phyloP scores from a whole-genome alignment of 352 stramenopile genomes.

The Pythium angustatum region DNA sequence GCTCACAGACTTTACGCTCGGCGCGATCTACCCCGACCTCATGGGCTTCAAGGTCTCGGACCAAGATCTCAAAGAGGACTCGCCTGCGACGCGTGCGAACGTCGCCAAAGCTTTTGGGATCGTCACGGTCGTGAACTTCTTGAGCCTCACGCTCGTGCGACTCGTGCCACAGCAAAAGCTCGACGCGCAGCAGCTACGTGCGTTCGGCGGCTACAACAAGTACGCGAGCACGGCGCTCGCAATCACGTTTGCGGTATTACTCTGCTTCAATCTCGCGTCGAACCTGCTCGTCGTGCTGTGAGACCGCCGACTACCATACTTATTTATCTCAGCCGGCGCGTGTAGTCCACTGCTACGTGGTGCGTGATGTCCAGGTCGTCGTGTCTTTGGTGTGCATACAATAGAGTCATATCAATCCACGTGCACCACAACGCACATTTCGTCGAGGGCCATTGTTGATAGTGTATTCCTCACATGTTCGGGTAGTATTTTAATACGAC shows the following conservation, averaged over 20 bases:
- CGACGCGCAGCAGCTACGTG: conserved; percentile 46
- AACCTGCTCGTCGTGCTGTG: conserved; percentile 19
- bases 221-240: conserved; percentile 25
- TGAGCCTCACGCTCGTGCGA: conserved; percentile 8
- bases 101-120: conserved; percentile 7
- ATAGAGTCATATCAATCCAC: too few species aligned
- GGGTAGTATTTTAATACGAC: too few species aligned
- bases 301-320: background rate
- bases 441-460: too few species aligned
- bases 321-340: too few species aligned
- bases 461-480: too few species aligned
- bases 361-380: background rate
- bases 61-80: conserved; percentile 7
- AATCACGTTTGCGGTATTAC: conserved; percentile 5
- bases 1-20: conserved; percentile 34
- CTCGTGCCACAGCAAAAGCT: conserved; percentile 45
- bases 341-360: too few species aligned
- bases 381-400: too few species aligned
- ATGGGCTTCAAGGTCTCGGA: conserved; percentile 13
- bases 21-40: conserved; percentile 29
- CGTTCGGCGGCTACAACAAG: conserved; percentile 50
- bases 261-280: conserved; percentile 10
- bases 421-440: too few species aligned
- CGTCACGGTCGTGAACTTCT: background rate
- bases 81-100: conserved; percentile 1